phyloP scores from a whole-genome alignment of 176 grass and related monocot genomes.

The Olyra latifolia region DNA sequence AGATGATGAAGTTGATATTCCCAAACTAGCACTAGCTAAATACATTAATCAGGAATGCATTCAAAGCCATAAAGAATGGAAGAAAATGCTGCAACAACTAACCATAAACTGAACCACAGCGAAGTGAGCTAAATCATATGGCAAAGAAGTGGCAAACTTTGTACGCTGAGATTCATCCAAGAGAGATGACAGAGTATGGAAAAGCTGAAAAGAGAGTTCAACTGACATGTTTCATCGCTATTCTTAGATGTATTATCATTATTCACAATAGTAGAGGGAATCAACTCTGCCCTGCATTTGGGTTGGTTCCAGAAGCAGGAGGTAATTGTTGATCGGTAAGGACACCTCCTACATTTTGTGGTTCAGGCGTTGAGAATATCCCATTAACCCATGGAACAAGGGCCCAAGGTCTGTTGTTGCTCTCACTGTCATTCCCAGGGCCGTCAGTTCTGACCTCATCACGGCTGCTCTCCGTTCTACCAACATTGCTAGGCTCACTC shows the following conservation, averaged over 20 bases:
- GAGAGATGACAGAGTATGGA: slow-evolving; percentile 17
- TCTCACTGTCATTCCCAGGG: slow-evolving; percentile 37
- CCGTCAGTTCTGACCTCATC: slow-evolving; percentile 36
- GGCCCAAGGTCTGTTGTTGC: slow-evolving; percentile 56
- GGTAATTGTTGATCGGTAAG: slow-evolving; percentile 37
- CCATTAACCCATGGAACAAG: slow-evolving; percentile 78
- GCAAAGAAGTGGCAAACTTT: slow-evolving; percentile 37
- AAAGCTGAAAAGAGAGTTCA: slow-evolving; percentile 36
- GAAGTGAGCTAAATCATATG: slow-evolving; percentile 24
- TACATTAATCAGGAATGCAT: not conserved
- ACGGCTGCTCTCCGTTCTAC: slow-evolving; percentile 33
- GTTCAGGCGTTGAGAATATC: slow-evolving; percentile 52
- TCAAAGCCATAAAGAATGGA: not conserved
- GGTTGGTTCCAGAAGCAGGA: slow-evolving; percentile 41
- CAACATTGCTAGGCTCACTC: slow-evolving; percentile 50
- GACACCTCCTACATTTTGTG: slow-evolving; percentile 34
- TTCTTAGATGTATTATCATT: slow-evolving; percentile 34
- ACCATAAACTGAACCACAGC: slow-evolving; percentile 5
- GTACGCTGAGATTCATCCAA: slow-evolving; percentile 32
- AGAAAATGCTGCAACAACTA: not conserved
- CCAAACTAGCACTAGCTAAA: slow-evolving; percentile 10
- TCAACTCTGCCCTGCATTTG: slow-evolving; percentile 47
- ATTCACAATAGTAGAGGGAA: slow-evolving; percentile 33
- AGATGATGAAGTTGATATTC: slow-evolving; percentile 3
- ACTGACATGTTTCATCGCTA: slow-evolving; percentile 14